phyloP scores from a whole-genome alignment of 768 basidiomycete genomes.

The Lepiota venenata region DNA sequence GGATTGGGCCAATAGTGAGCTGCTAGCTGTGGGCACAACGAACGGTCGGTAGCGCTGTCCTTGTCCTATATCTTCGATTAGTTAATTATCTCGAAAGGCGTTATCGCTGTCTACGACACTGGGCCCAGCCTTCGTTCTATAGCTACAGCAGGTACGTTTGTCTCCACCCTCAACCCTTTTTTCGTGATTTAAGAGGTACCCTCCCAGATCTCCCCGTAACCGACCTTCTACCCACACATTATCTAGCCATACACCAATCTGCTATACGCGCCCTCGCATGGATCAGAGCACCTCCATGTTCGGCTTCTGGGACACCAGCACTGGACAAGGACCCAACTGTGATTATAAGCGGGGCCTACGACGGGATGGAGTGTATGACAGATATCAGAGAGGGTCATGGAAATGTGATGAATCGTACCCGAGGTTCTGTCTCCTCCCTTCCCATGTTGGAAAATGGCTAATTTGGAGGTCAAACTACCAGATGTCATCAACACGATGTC shows the following conservation, averaged over 20 bases:
- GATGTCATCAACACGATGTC: constrained; percentile 69
- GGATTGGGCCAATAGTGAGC: constrained; percentile 88
- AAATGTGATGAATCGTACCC: constrained; percentile 70
- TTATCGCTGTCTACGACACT: constrained; percentile 57
- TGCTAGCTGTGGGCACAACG: constrained; percentile 79
- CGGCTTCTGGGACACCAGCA: constrained; percentile 41
- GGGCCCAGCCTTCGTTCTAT: constrained; percentile 35
- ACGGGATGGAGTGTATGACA: constrained; percentile 71
- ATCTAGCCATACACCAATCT: constrained; percentile 72
- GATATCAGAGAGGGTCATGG: constrained; percentile 73
- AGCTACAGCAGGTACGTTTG: constrained; percentile 26
- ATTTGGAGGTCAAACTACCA: constrained; percentile 21
- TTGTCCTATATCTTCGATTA: neutral
- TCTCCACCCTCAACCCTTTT: neutral
- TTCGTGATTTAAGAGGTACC: no score
- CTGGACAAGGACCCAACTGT: constrained; percentile 62
- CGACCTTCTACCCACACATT: constrained; percentile 64
- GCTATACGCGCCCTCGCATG: constrained; percentile 75
- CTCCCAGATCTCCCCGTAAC: constrained; percentile 26
- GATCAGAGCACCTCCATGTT: constrained; percentile 63
- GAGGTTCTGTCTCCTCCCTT: constrained; percentile 44
- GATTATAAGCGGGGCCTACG: constrained; percentile 76
- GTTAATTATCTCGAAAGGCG: constrained; percentile 30
- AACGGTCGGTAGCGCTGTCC: constrained; percentile 54
- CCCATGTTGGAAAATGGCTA: neutral